These are phyloP conservation scores for Pulveroboletus sp. DNA, from an alignment of 768 basidiomycete species.

Conservation along the genomic window DNA sequence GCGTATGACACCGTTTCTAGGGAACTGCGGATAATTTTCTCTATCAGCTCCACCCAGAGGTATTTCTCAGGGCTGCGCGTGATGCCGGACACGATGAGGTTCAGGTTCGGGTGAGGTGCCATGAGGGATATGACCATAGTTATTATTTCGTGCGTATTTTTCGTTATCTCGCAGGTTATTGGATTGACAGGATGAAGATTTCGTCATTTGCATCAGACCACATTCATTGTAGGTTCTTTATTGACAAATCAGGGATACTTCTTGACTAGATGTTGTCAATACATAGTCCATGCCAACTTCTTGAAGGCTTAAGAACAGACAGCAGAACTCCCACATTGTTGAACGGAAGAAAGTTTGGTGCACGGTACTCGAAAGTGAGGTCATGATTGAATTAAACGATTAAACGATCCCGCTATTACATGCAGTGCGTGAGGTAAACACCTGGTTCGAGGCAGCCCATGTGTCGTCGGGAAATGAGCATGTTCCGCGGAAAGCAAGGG, in stretches of 20 bases:
- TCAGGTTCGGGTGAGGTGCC: slow-evolving; percentile 73
- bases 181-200: slow-evolving; percentile 45
- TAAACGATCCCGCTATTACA: background rate
- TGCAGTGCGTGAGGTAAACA: background rate
- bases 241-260: background rate
- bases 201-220: slow-evolving; percentile 90
- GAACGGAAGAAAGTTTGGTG: slow-evolving; percentile 8
- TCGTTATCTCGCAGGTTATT: background rate
- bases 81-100: slow-evolving; percentile 67
- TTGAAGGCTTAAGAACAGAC: slow-evolving; percentile 55
- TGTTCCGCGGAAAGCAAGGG: background rate
- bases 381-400: background rate
- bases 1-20: slow-evolving; percentile 42
- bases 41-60: slow-evolving; percentile 87
- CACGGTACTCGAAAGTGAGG: background rate
- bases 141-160: slow-evolving; percentile 72
- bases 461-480: slow-evolving; percentile 1
- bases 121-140: slow-evolving; percentile 84
- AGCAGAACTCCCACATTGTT: background rate
- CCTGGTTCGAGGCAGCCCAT: background rate
- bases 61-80: slow-evolving; percentile 76
- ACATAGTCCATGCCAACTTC: slow-evolving; percentile 89
- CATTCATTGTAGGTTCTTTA: slow-evolving; percentile 64
- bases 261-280: slow-evolving; percentile 15
- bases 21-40: slow-evolving; percentile 80